These are phyloP conservation scores for Cornus suecica DNA, from an alignment of 148 eudicot species.

Conservation along the genomic window DNA sequence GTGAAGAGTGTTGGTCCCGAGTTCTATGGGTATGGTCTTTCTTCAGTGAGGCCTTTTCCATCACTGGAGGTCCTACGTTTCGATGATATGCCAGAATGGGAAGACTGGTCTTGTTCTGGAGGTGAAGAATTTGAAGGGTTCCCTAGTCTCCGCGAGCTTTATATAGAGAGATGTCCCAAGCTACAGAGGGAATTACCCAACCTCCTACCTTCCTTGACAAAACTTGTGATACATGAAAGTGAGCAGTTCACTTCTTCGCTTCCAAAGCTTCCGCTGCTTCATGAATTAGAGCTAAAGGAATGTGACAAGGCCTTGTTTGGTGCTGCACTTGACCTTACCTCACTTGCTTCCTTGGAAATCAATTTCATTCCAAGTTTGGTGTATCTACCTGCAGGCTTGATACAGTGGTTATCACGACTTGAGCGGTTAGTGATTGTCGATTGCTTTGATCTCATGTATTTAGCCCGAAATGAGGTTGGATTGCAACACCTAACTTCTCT, in stretches of 20 bases:
- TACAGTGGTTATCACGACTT: not conserved
- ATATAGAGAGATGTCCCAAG: constrained; percentile 1
- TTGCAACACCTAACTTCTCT: not conserved
- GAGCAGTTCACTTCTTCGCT: not conserved
- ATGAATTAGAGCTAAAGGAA: not conserved
- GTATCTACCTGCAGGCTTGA: not conserved
- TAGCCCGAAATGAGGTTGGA: not conserved
- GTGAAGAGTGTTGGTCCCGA: not conserved
- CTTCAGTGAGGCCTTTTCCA: not conserved
- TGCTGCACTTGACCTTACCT: not conserved
- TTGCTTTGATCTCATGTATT: not conserved
- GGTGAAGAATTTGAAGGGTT: not conserved
- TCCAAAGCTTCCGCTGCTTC: not conserved
- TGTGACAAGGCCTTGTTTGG: not conserved
- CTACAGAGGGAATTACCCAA: not conserved
- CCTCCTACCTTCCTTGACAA: not conserved
- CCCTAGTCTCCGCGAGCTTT: not conserved
- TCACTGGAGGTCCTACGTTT: not conserved
- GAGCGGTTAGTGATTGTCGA: not conserved
- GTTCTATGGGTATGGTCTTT: not conserved
- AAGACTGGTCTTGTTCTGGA: not conserved
- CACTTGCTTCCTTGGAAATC: not conserved
- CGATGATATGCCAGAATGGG: not conserved
- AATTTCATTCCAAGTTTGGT: not conserved
- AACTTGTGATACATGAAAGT: not conserved